Percentiles rank a stretch among this genome's conserved stretches.
Conservation (phyloP, 225 moss, liverwort and hornwort genomes). For the Rhytidiadelphus loreus region DNA sequence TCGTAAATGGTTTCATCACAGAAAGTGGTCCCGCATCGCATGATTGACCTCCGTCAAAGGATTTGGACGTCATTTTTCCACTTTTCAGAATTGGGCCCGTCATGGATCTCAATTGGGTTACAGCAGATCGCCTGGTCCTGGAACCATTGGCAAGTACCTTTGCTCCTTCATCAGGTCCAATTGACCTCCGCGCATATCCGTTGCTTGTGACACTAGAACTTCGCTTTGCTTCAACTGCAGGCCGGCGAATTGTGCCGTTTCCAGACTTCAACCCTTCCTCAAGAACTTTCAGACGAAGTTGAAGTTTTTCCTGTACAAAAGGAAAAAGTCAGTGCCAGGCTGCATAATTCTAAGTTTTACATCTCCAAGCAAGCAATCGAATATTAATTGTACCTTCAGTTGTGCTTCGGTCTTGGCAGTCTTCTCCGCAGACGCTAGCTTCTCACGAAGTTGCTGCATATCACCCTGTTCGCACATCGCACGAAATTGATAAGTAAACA, state of each 20-base stretch:
- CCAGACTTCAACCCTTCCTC: conserved; percentile 50
- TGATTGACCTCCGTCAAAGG: conserved; percentile 49
- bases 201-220: conserved; percentile 36
- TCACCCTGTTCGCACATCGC: conserved; percentile 33
- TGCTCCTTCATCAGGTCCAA: conserved; percentile 39
- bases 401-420: conserved; percentile 46
- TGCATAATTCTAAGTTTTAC: not conserved
- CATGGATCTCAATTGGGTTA: conserved; percentile 41
- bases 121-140: conserved; percentile 41
- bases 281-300: conserved; percentile 49
- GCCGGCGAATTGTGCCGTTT: conserved; percentile 27
- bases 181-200: conserved; percentile 19
- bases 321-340: not conserved
- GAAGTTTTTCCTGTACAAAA: conserved; percentile 36
- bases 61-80: conserved; percentile 47
- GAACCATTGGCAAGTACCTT: conserved; percentile 44
- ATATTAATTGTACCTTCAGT: conserved; percentile 23
- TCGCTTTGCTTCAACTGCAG: conserved; percentile 23
- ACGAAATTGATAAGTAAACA: not conserved
- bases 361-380: not conserved
- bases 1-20: conserved; percentile 36
- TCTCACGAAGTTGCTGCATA: conserved; percentile 64
- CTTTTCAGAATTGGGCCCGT: conserved; percentile 35
- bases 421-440: conserved; percentile 41
- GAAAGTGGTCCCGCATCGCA: conserved; percentile 23